These are phyloP conservation scores for Trapa bicornis DNA, from an alignment of 345 rosid species.

Conservation along the genomic window DNA sequence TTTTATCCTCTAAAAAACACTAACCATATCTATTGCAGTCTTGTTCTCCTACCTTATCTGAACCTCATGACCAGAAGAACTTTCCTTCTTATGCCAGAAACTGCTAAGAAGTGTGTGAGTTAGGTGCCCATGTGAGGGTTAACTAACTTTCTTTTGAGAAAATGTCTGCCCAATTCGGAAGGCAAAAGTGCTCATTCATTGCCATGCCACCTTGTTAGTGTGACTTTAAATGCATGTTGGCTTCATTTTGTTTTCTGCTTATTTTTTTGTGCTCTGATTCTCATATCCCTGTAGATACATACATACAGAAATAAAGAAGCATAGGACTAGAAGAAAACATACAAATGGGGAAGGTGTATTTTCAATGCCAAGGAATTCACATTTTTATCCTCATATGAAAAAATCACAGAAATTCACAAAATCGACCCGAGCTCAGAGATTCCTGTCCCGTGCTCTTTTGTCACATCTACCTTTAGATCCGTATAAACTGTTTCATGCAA, in stretches of 20 bases:
- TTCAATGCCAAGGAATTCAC: too few species aligned
- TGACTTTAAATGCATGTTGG: slow-evolving; percentile 7
- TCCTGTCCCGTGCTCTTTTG: slow-evolving; percentile 16
- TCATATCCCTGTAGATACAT: too few species aligned
- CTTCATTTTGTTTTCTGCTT: background rate
- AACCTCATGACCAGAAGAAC: too few species aligned
- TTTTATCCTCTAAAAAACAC: background rate
- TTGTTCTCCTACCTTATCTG: background rate
- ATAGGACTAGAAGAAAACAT: background rate
- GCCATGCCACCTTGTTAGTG: background rate
- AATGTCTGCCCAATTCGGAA: background rate
- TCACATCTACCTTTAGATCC: slow-evolving; percentile 14
- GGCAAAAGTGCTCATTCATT: background rate
- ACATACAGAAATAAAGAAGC: too few species aligned
- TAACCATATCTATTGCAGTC: background rate
- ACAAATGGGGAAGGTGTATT: too few species aligned
- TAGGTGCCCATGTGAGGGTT: too few species aligned
- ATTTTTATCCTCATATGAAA: too few species aligned
- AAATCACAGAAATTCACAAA: slow-evolving; percentile 1
- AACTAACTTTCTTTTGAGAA: background rate
- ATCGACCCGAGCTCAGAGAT: slow-evolving; percentile 18
- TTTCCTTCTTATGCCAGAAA: too few species aligned
- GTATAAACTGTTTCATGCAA: slow-evolving; percentile 12
- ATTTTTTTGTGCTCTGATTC: background rate
- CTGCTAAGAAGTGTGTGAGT: too few species aligned